These are phyloP conservation scores for Pestalotiopsis sp. DNA, from an alignment of 2,329 filamentous ascomycete genomes.

Conservation along the genomic window DNA sequence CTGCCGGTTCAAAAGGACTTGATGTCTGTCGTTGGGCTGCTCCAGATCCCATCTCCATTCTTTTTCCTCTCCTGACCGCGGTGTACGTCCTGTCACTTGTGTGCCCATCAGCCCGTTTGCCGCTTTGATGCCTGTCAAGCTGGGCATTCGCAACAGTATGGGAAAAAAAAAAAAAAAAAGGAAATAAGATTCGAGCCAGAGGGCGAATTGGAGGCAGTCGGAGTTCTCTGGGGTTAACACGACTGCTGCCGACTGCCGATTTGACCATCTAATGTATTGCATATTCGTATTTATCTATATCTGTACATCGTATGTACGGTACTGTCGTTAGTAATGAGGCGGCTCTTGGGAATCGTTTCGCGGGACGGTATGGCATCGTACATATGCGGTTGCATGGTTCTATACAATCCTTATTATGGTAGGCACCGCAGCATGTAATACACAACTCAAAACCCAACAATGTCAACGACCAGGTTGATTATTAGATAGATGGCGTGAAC, in stretches of 20 bases:
- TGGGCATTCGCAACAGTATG: neutral
- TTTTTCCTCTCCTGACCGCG: neutral
- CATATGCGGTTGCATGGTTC: neutral
- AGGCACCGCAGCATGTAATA: neutral
- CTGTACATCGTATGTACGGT: neutral
- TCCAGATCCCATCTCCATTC: neutral
- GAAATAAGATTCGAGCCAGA: conserved; percentile 2
- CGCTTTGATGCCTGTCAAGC: neutral
- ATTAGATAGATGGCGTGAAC: neutral
- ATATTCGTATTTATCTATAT: neutral
- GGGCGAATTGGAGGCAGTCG: neutral
- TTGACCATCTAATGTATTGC: neutral
- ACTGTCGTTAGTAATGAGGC: neutral
- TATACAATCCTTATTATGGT: neutral
- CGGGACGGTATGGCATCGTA: neutral
- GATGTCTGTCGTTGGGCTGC: neutral
- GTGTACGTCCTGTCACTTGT: neutral
- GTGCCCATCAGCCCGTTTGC: neutral
- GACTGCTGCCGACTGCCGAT: neutral
- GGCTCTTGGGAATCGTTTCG: neutral
- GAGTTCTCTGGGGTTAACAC: neutral
- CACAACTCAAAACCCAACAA: neutral
- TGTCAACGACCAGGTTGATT: no score
- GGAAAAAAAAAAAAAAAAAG: neutral
- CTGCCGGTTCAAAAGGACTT: neutral